Percentiles rank a stretch among this genome's conserved stretches.
These are phyloP conservation scores for Penicillium verhagenii DNA, from an alignment of 495 filamentous ascomycete species.

Conservation along the genomic window DNA sequence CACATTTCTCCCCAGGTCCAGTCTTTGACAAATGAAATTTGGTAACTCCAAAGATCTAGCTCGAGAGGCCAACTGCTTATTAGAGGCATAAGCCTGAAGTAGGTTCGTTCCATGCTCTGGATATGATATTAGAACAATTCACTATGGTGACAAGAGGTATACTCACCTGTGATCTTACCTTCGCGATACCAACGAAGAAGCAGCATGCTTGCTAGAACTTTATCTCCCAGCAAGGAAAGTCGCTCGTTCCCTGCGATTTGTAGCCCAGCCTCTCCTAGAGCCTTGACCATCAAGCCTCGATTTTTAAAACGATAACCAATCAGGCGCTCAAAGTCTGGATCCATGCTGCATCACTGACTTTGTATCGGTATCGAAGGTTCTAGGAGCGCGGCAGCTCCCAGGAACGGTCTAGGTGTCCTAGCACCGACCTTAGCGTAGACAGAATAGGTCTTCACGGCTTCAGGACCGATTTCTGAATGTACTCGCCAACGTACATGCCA, in stretches of 20 bases:
- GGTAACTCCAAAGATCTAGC: slow-evolving; percentile 1
- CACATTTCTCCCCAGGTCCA: background rate
- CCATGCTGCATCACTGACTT: too few species aligned
- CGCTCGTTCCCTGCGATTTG: slow-evolving; percentile 1
- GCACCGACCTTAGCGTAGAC: too few species aligned
- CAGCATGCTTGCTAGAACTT: background rate
- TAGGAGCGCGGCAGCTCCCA: too few species aligned
- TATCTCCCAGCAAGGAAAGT: slow-evolving; percentile 2
- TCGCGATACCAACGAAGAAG: slow-evolving; percentile 1
- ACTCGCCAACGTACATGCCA: too few species aligned
- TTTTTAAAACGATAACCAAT: slow-evolving; percentile 1
- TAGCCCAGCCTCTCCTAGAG: background rate
- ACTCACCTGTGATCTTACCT: slow-evolving; percentile 2
- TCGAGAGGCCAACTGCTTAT: background rate
- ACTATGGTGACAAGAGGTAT: background rate
- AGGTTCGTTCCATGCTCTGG: background rate
- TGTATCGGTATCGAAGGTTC: too few species aligned
- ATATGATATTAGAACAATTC: background rate
- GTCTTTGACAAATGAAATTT: background rate
- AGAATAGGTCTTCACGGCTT: too few species aligned
- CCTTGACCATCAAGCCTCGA: slow-evolving; percentile 3
- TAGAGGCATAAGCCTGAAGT: slow-evolving; percentile 2
- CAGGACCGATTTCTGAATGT: too few species aligned
- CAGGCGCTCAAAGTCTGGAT: background rate
- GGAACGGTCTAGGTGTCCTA: too few species aligned